Percentiles rank a stretch among this genome's conserved stretches.
These are phyloP conservation scores for Euphrasia confusa DNA, from an alignment of 257 asterid genomes.

Conservation along the genomic window DNA sequence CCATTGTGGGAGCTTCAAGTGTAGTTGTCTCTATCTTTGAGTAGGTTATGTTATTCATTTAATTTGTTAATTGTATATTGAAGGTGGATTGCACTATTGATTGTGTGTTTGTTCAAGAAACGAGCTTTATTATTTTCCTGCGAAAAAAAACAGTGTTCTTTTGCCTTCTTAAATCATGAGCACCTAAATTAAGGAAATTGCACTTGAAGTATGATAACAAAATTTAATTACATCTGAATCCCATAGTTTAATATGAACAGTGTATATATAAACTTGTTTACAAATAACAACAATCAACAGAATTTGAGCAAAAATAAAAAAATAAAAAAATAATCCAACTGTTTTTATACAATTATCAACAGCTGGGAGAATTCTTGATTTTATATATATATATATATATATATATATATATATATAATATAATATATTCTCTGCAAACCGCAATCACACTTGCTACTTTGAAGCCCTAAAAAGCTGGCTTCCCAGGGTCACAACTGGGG, in stretches of 20 bases:
- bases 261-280: conserved; percentile 30
- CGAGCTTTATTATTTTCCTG: background rate
- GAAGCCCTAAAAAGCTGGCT: conserved; percentile 87
- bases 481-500: conserved; percentile 80
- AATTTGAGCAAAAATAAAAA: conserved; percentile 18
- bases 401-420: conserved; percentile 22
- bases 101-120: conserved; percentile 7
- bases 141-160: background rate
- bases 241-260: conserved; percentile 27
- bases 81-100: no score
- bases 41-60: no score
- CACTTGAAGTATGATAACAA: background rate
- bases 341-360: conserved; percentile 76
- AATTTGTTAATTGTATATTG: no score
- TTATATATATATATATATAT: conserved; percentile 20
- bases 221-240: background rate
- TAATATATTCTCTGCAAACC: conserved; percentile 26
- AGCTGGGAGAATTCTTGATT: conserved; percentile 46
- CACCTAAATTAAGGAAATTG: background rate
- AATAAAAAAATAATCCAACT: conserved; percentile 40
- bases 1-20: no score
- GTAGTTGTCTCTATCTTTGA: no score
- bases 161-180: background rate
- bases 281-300: conserved; percentile 32
- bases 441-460: conserved; percentile 34